Percentiles rank a stretch among this genome's conserved stretches.
Conservation (phyloP, 768 basidiomycete genomes). For the Collybia nuda region DNA sequence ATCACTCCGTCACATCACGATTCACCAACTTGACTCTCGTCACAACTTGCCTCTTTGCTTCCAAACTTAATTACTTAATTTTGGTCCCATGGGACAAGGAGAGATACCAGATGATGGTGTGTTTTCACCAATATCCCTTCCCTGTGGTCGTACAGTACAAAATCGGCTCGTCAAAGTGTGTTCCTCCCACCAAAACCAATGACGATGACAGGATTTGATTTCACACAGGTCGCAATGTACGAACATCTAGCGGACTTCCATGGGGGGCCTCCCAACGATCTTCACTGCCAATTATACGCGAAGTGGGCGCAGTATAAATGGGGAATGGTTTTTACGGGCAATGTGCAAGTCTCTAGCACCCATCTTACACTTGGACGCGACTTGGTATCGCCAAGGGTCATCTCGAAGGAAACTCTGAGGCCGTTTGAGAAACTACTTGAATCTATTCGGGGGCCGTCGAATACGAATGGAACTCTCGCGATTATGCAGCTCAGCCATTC, state of each 20-base stretch:
- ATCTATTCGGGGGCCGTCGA: slow-evolving; percentile 42
- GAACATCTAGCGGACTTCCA: slow-evolving; percentile 70
- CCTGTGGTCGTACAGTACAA: slow-evolving; percentile 37
- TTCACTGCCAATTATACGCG: slow-evolving; percentile 66
- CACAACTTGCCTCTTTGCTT: not conserved
- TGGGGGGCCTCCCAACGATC: slow-evolving; percentile 71
- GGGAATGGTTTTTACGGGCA: slow-evolving; percentile 91
- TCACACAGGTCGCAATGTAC: slow-evolving; percentile 81
- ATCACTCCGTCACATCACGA: too few species aligned
- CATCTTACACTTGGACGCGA: slow-evolving; percentile 78
- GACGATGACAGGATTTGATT: not conserved
- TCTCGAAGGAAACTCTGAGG: slow-evolving; percentile 40
- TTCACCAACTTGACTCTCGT: too few species aligned
- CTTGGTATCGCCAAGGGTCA: slow-evolving; percentile 49
- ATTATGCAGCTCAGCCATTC: slow-evolving; percentile 84
- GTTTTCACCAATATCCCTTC: slow-evolving; percentile 29
- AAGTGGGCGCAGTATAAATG: slow-evolving; percentile 76
- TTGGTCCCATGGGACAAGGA: slow-evolving; percentile 2
- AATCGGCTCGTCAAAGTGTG: slow-evolving; percentile 59
- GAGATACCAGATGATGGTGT: slow-evolving; percentile 4
- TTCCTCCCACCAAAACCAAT: not conserved
- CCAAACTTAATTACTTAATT: not conserved
- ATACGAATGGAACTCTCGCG: slow-evolving; percentile 39
- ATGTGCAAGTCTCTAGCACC: slow-evolving; percentile 62
- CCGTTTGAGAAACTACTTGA: slow-evolving; percentile 53